Conservation (phyloP, 768 basidiomycete species). For the Hemileccinum rubropunctum region DNA sequence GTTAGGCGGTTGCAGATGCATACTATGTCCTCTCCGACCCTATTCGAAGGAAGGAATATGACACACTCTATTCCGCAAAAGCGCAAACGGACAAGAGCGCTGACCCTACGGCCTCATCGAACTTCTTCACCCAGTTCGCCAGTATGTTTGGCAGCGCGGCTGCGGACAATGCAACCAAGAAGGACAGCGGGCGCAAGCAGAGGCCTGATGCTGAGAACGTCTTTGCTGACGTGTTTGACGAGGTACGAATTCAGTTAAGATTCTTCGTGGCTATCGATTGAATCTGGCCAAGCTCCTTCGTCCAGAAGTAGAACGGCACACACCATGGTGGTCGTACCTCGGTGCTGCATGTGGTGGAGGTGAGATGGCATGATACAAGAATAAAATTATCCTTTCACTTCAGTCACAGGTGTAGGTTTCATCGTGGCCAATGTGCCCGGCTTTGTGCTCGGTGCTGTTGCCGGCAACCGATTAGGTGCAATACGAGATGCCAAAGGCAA, state of each 20-base stretch:
- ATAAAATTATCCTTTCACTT: conserved; percentile 32
- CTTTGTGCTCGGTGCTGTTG: conserved; percentile 78
- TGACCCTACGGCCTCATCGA: conserved; percentile 65
- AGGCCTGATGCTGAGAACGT: conserved; percentile 78
- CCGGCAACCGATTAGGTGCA: conserved; percentile 89
- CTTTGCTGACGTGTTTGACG: conserved; percentile 90
- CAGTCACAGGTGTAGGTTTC: conserved; percentile 32
- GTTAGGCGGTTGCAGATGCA: conserved; percentile 80
- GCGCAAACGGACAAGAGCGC: conserved; percentile 48
- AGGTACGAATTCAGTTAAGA: conserved; percentile 46
- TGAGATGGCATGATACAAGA: conserved; percentile 20
- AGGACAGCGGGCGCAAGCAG: conserved; percentile 34
- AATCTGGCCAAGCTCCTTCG: conserved; percentile 57
- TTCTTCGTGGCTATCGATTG: not conserved
- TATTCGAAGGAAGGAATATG: conserved; percentile 69
- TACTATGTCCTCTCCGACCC: conserved; percentile 91
- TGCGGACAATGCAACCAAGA: conserved; percentile 26
- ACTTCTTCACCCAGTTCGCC: conserved; percentile 77
- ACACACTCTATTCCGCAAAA: conserved; percentile 58
- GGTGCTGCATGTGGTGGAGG: conserved; percentile 71
- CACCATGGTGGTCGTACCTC: conserved; percentile 73
- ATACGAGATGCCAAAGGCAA: conserved; percentile 93
- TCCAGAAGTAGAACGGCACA: conserved; percentile 72
- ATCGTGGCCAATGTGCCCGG: conserved; percentile 82
- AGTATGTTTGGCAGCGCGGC: conserved; percentile 57